Conservation (phyloP, 2,329 filamentous ascomycete genomes). For the Microascus cirrosus region DNA sequence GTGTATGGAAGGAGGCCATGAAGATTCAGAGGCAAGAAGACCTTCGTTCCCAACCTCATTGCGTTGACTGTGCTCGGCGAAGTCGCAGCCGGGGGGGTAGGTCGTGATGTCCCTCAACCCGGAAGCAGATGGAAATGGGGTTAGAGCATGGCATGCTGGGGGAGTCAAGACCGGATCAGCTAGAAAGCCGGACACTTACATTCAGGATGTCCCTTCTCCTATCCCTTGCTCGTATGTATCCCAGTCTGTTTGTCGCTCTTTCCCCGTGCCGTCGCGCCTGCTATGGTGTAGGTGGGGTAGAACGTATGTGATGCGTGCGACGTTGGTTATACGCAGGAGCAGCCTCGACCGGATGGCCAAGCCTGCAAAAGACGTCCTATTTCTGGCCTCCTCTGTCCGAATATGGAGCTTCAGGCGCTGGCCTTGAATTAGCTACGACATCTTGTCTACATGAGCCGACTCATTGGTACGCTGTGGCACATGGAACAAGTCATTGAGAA, state of each 20-base stretch:
- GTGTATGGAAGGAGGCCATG: neutral
- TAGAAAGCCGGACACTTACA: neutral
- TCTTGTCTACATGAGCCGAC: too few relatives aligned
- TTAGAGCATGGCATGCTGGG: neutral
- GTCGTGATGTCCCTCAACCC: neutral
- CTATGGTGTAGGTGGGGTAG: neutral
- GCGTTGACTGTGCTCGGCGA: neutral
- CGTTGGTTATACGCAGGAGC: too few relatives aligned
- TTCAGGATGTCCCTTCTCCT: neutral
- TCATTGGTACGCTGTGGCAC: too few relatives aligned
- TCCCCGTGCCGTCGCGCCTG: neutral
- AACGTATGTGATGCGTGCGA: neutral
- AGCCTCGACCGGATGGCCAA: too few relatives aligned
- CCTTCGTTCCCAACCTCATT: neutral
- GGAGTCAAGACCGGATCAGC: neutral
- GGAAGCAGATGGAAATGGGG: neutral
- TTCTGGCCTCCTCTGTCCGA: too few relatives aligned
- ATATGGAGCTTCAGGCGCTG: too few relatives aligned
- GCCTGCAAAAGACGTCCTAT: too few relatives aligned
- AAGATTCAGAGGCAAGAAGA: neutral
- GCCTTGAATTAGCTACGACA: too few relatives aligned
- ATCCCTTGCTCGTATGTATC: neutral
- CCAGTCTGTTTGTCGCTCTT: neutral
- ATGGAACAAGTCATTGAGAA: too few relatives aligned
- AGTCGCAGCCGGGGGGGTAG: neutral